A percentile compares a stretch with the other conserved stretches of the same genome.
These are phyloP conservation scores for Dictyostelium citrinum DNA, from an alignment of 78 protist genomes.

Conservation along the genomic window DNA sequence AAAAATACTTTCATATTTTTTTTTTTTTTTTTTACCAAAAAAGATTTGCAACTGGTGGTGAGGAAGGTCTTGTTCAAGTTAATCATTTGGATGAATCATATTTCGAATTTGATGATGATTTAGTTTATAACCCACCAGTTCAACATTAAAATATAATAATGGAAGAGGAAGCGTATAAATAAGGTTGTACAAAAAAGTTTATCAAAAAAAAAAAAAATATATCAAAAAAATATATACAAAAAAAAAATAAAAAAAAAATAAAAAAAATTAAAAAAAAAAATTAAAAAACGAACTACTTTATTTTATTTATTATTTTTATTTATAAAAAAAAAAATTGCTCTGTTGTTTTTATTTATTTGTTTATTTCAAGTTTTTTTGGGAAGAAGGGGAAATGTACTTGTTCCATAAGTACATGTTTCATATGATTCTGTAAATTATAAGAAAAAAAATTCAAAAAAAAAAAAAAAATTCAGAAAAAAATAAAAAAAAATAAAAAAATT, in stretches of 20 bases:
- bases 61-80: constrained; percentile 57
- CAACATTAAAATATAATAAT: neutral
- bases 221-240: too few species aligned
- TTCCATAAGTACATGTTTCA: neutral
- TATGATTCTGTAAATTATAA: neutral
- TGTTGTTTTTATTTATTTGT: neutral
- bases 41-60: constrained; percentile 74
- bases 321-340: neutral
- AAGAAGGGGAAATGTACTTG: neutral
- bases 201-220: neutral
- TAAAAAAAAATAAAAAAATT: neutral
- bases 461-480: too few species aligned
- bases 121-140: constrained; percentile 1
- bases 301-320: too few species aligned
- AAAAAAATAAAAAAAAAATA: neutral
- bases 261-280: neutral
- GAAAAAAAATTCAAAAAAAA: neutral
- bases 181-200: neutral
- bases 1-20: neutral
- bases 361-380: neutral
- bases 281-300: too few species aligned
- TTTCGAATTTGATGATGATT: constrained; percentile 58
- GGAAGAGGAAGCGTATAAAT: neutral
- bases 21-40: neutral
- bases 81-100: constrained; percentile 44